Evolutionary conservation across 169 alveolate genomes (phyloP).

Genomic region (Theileria equi): DNA sequence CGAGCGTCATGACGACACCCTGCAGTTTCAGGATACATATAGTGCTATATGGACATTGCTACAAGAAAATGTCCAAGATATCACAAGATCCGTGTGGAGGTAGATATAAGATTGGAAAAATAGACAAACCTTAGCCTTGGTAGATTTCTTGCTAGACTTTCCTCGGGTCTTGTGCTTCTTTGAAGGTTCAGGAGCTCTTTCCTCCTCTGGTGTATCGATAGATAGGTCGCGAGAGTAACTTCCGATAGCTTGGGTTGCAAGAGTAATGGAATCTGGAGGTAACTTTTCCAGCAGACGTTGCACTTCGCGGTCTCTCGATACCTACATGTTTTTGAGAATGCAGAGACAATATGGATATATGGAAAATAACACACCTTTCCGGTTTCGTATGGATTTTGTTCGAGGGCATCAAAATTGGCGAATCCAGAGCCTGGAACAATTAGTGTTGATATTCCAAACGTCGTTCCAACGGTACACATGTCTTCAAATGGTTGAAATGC

Average conservation of each 20-base stretch:
- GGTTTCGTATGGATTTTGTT: slow-evolving; percentile 75
- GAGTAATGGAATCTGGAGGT: slow-evolving; percentile 88
- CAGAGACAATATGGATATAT: background rate
- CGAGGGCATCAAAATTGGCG: slow-evolving; percentile 88
- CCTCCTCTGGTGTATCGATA: slow-evolving; percentile 11
- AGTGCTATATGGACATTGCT: no score
- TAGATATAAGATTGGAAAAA: background rate
- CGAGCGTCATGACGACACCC: no score
- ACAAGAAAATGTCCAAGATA: background rate
- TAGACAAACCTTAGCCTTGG: slow-evolving; percentile 46
- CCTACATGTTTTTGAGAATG: slow-evolving; percentile 38
- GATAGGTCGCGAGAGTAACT: slow-evolving; percentile 35
- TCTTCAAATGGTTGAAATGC: slow-evolving; percentile 92
- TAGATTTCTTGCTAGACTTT: slow-evolving; percentile 24
- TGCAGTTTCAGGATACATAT: no score
- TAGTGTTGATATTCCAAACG: slow-evolving; percentile 82
- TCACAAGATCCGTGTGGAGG: background rate
- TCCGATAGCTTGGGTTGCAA: slow-evolving; percentile 84
- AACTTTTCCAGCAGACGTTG: slow-evolving; percentile 88
- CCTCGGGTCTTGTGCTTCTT: slow-evolving; percentile 35
- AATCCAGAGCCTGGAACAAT: slow-evolving; percentile 94
- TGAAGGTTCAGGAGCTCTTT: slow-evolving; percentile 14
- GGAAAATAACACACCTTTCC: slow-evolving; percentile 38
- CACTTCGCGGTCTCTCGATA: slow-evolving; percentile 86
- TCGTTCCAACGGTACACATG: slow-evolving; percentile 89